Evolutionary conservation across 257 asterid genomes (phyloP).

Genomic region (Nicotiana noctiflora): DNA sequence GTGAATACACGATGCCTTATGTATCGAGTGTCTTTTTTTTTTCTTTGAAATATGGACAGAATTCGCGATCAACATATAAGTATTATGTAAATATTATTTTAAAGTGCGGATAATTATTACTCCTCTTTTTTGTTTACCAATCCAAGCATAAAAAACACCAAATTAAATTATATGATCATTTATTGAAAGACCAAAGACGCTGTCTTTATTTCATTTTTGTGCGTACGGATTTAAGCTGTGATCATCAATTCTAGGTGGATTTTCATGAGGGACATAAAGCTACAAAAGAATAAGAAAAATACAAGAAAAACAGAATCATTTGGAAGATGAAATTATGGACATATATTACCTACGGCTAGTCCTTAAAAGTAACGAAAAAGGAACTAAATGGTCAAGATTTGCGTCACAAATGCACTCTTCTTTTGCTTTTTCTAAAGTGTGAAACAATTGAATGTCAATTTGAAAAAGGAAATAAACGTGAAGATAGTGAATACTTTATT

Average conservation of each 20-base stretch:
- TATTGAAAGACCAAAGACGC: not conserved
- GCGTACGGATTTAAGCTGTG: not conserved
- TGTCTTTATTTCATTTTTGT: not conserved
- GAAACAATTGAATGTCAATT: not conserved
- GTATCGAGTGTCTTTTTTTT: no score
- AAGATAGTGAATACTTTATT: not conserved
- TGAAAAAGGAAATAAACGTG: not conserved
- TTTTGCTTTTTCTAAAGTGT: not conserved
- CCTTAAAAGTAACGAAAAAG: constrained; percentile 2
- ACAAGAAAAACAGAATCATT: not conserved
- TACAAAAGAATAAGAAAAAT: not conserved
- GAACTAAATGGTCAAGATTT: not conserved
- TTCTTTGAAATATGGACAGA: no score
- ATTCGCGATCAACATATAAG: no score
- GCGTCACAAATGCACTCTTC: not conserved
- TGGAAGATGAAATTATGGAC: not conserved
- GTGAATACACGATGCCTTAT: no score
- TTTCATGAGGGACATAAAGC: constrained; percentile 2
- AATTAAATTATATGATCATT: no score
- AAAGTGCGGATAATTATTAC: not conserved
- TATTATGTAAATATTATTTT: no score
- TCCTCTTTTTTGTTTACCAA: not conserved
- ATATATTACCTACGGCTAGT: not conserved
- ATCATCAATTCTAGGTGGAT: not conserved
- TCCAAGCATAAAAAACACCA: not conserved